These are phyloP conservation scores for Punica granatum DNA, from an alignment of 345 rosid species.

Conservation along the genomic window DNA sequence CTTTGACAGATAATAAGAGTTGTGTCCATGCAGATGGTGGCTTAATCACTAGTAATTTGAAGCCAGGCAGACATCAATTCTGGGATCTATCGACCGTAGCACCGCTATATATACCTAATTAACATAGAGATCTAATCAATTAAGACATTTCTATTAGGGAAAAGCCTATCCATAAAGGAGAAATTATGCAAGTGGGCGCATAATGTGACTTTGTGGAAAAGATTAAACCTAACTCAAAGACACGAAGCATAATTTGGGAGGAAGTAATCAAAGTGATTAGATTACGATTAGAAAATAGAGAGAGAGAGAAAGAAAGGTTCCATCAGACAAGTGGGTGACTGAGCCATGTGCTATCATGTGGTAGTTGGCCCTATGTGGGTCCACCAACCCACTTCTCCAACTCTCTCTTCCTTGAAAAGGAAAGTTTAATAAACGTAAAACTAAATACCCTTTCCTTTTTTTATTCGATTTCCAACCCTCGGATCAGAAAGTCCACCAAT, in stretches of 20 bases:
- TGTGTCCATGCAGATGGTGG: neutral
- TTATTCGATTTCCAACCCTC: neutral
- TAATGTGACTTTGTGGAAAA: conserved; percentile 2
- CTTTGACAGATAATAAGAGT: neutral
- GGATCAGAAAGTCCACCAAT: no score
- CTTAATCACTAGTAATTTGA: neutral
- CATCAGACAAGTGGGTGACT: conserved; percentile 25
- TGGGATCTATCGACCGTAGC: neutral
- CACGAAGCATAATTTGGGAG: conserved; percentile 23
- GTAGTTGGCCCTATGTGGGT: conserved; percentile 26
- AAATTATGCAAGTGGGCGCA: neutral
- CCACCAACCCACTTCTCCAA: conserved; percentile 24
- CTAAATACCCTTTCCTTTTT: conserved; percentile 3
- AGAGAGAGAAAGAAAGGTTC: conserved; percentile 4
- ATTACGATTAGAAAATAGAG: conserved; percentile 5
- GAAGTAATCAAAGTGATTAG: conserved; percentile 21
- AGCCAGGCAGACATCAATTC: neutral
- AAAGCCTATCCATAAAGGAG: neutral
- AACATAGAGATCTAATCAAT: neutral
- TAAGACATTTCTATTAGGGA: neutral
- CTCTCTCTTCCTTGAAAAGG: conserved; percentile 16
- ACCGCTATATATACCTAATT: neutral
- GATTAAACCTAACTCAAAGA: conserved; percentile 16
- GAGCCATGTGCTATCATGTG: conserved; percentile 39
- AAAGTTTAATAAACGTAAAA: neutral